Base-by-base conservation (phyloP, 306 rosid species). In the Ammopiptanthus mongolicus region DNA sequence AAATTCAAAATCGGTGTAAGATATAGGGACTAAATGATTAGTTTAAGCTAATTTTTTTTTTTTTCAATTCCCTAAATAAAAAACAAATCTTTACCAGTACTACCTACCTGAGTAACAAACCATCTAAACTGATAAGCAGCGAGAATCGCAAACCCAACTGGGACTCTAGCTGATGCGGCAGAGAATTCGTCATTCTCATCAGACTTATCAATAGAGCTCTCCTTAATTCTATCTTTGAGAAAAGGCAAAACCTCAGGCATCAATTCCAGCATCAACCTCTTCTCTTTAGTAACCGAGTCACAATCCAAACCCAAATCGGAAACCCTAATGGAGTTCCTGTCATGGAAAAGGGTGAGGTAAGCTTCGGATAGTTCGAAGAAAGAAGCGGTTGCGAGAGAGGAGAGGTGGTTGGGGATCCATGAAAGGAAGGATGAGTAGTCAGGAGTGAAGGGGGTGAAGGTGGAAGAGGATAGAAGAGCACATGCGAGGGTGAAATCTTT, bases 51-150 rank as follows among this genome's bases (percentile, higher is more conserved):
- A n/a, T n/a, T n/a, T n/a, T n/a, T n/a, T n/a, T n/a, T n/a, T n/a
- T n/a, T 22, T 14, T 47, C 62, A 21, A 60, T 50, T 33, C 0
- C 29, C 23, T 8, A 34, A 50, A 4, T 33, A 37, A 61, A 12
- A 22, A 56, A 3, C 18, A 76, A 56, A 68, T n/a, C 29, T 8
- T 65, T 14, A 37, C 19, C 1, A 53, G 72, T 1, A 25, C 28
- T 1, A 25, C 28, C 5, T 50, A 94, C 99, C 97, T 95, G 88
- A n/a, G 91, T 84, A 67, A 87, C 85, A 83, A 95, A 86, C 97
- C 99, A 95, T 76, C 97, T 78, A 77, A 95, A 79, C 87, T 95
- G 97, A 84, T 67, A 79, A 70, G 97, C 91, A 57, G 99, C 96
- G 22, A 86, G 79, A 68, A 91, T 53, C 19, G 96, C 93, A 56